phyloP scores from a whole-genome alignment of 2,329 filamentous ascomycete genomes.

The Zelopaecilomyces penicillatus region DNA sequence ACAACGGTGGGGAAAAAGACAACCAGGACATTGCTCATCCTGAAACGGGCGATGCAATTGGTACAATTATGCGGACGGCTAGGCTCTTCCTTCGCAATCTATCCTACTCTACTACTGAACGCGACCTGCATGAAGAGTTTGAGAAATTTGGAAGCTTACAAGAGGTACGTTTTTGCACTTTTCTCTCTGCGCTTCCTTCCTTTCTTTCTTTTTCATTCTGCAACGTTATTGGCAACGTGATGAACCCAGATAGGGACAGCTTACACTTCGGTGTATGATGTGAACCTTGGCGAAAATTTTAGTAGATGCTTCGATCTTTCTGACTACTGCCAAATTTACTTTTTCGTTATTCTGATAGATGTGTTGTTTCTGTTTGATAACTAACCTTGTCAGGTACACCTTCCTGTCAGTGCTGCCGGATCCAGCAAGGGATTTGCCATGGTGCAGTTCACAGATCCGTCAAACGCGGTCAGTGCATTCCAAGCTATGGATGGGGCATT shows the following conservation, averaged over 20 bases:
- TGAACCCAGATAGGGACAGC: constrained; percentile 99
- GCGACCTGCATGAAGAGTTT: constrained; percentile 68
- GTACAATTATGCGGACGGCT: constrained; percentile 61
- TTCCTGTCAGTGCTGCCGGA: constrained; percentile 66
- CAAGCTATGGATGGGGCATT: constrained; percentile 71
- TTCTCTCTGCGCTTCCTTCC: constrained; percentile 6
- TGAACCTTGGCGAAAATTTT: constrained; percentile 93
- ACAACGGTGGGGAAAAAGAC: constrained; percentile 15
- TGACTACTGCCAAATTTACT: constrained; percentile 38
- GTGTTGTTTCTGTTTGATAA: constrained; percentile 10
- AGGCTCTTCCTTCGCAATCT: constrained; percentile 87
- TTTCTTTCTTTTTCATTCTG: constrained; percentile 7
- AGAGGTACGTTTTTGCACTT: constrained; percentile 61
- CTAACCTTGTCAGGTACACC: constrained; percentile 61
- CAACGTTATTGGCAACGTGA: constrained; percentile 49
- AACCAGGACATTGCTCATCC: constrained; percentile 22
- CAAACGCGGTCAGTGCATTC: constrained; percentile 71
- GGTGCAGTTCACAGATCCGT: constrained; percentile 65
- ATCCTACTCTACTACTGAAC: constrained; percentile 68
- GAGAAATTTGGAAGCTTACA: constrained; percentile 64
- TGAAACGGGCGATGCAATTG: constrained; percentile 28
- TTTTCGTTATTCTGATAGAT: not conserved
- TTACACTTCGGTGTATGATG: constrained; percentile 91
- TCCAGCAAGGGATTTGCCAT: constrained; percentile 86
- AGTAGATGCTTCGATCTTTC: constrained; percentile 97